Conservation (phyloP, 2,329 filamentous ascomycete species). For the Penicillium sp. region DNA sequence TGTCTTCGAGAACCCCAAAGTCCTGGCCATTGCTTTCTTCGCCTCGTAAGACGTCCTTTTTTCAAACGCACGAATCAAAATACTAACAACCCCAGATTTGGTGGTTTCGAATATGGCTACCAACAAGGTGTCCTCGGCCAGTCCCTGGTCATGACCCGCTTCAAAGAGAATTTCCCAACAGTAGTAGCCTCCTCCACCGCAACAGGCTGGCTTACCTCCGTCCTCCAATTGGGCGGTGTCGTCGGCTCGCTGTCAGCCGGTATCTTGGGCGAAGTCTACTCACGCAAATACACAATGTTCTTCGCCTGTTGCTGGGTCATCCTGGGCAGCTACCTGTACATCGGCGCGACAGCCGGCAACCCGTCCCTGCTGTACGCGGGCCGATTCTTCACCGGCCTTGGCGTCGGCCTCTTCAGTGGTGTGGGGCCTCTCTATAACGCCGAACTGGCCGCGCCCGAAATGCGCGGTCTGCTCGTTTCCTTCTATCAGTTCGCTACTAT, state of each 20-base stretch:
- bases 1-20: conserved; percentile 37
- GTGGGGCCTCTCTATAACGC: conserved; percentile 45
- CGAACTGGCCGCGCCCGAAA: conserved; percentile 36
- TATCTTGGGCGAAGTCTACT: conserved; percentile 45
- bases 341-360: conserved; percentile 21
- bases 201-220: conserved; percentile 42
- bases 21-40: conserved; percentile 46
- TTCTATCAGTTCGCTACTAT: conserved; percentile 31
- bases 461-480: conserved; percentile 28
- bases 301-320: conserved; percentile 45
- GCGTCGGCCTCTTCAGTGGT: conserved; percentile 28
- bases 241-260: conserved; percentile 37
- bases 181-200: conserved; percentile 36
- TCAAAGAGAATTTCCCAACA: conserved; percentile 39
- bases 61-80: too few relatives aligned
- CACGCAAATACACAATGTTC: conserved; percentile 45
- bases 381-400: conserved; percentile 27
- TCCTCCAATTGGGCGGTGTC: conserved; percentile 46
- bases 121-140: conserved; percentile 38
- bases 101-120: conserved; percentile 45
- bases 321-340: conserved; percentile 34
- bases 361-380: conserved; percentile 22
- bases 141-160: conserved; percentile 45
- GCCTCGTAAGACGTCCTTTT: conserved; percentile 28
- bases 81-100: conserved; percentile 26